phyloP scores from a whole-genome alignment of 305 asterid species.

The Solanum hybrid region DNA sequence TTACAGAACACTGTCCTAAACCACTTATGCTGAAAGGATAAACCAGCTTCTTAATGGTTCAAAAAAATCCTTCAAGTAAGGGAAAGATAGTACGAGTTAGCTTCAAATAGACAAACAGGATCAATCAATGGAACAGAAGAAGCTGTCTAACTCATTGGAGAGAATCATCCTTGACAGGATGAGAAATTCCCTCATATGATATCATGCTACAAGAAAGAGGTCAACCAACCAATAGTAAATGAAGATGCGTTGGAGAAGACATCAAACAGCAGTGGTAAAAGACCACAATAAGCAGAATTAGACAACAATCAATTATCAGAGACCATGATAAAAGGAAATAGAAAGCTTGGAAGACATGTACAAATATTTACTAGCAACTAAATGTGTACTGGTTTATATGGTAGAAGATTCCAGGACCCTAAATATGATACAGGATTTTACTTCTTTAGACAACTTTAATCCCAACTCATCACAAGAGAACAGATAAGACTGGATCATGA shows the following conservation, averaged over 20 bases:
- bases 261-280: background rate
- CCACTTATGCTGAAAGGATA: background rate
- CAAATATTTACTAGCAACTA: background rate
- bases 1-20: background rate
- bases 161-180: background rate
- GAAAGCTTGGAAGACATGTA: background rate
- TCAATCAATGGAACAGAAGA: background rate
- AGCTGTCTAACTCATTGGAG: background rate
- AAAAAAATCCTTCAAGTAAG: background rate
- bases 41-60: background rate
- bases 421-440: background rate
- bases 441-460: background rate
- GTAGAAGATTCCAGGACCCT: background rate
- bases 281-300: background rate
- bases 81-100: background rate
- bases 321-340: background rate
- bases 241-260: background rate
- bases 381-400: background rate
- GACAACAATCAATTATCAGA: background rate
- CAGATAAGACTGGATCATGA: background rate
- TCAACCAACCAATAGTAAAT: background rate
- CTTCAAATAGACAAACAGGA: background rate
- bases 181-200: background rate
- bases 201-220: background rate
- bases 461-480: background rate